These are phyloP conservation scores for Eimeria maxima DNA, from an alignment of 169 alveolate species.

Conservation along the genomic window DNA sequence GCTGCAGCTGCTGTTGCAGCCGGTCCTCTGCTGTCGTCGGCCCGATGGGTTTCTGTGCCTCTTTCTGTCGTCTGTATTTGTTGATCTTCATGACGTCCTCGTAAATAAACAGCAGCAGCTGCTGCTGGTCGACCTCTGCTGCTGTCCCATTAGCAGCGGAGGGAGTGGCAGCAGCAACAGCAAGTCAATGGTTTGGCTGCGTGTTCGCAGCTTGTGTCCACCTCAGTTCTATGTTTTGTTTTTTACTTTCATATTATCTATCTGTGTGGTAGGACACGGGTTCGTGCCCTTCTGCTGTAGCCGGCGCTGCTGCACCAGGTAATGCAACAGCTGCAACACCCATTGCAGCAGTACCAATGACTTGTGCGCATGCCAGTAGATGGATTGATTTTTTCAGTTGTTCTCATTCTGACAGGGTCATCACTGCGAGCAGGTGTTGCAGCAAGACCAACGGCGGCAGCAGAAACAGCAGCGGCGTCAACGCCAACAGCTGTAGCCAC, in stretches of 20 bases:
- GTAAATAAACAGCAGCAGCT: slow-evolving; percentile 24
- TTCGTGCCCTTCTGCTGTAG: not conserved
- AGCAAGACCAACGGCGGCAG: not conserved
- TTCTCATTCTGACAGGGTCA: not conserved
- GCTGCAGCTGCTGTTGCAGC: not conserved
- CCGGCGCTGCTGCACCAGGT: not conserved
- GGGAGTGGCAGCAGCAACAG: slow-evolving; percentile 11
- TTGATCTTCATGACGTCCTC: not conserved
- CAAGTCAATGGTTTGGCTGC: slow-evolving; percentile 8
- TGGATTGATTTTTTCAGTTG: not conserved
- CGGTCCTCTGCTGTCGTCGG: not conserved
- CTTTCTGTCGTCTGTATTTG: not conserved
- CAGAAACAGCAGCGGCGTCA: not conserved
- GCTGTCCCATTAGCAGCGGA: slow-evolving; percentile 3
- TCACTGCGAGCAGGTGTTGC: not conserved
- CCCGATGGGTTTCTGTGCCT: not conserved
- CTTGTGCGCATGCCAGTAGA: not conserved
- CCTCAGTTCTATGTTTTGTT: not conserved
- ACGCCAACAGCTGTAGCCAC: not conserved
- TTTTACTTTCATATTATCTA: not conserved
- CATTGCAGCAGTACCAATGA: slow-evolving; percentile 4
- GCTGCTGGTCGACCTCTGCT: slow-evolving; percentile 43
- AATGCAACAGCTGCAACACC: not conserved
- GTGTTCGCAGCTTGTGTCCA: not conserved
- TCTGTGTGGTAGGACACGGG: not conserved